phyloP scores from a whole-genome alignment of 2,329 filamentous ascomycete genomes.

The Scleromitrula shiraiana region DNA sequence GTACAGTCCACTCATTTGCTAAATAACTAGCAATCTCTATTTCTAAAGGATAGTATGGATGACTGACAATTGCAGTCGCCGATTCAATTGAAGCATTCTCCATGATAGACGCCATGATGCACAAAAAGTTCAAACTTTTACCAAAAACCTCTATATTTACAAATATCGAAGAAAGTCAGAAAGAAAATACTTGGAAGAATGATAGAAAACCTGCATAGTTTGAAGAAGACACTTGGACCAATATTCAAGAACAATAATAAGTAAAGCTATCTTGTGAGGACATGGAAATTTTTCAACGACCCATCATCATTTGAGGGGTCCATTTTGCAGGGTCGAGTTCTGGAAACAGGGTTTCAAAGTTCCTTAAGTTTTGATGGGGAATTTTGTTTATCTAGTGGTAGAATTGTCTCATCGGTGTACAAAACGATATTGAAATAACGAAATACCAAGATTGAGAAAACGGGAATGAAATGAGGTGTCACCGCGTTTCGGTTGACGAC shows the following conservation, averaged over 20 bases:
- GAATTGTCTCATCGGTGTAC: neutral
- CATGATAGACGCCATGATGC: conserved; percentile 15
- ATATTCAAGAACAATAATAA: neutral
- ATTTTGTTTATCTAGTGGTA: neutral
- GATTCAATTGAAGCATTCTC: conserved; percentile 17
- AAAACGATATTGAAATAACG: too few species aligned
- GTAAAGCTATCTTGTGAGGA: neutral
- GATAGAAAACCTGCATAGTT: neutral
- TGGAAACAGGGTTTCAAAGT: conserved; percentile 4
- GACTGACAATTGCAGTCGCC: conserved; percentile 28
- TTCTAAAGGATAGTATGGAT: conserved; percentile 66
- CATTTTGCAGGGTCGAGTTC: neutral
- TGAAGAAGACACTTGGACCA: conserved; percentile 5
- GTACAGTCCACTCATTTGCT: conserved; percentile 55
- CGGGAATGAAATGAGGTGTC: neutral
- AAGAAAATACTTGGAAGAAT: neutral
- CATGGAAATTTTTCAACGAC: neutral
- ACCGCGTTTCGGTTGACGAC: too few species aligned
- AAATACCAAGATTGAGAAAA: too few species aligned
- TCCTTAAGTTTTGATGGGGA: neutral
- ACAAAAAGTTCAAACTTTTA: neutral
- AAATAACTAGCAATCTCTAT: conserved; percentile 54
- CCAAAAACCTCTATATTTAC: too few species aligned
- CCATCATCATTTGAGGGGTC: conserved; percentile 1
- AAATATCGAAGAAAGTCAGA: too few species aligned